These are phyloP conservation scores for Cyclospora cayetanensis DNA, from an alignment of 169 alveolate species.

Conservation along the genomic window DNA sequence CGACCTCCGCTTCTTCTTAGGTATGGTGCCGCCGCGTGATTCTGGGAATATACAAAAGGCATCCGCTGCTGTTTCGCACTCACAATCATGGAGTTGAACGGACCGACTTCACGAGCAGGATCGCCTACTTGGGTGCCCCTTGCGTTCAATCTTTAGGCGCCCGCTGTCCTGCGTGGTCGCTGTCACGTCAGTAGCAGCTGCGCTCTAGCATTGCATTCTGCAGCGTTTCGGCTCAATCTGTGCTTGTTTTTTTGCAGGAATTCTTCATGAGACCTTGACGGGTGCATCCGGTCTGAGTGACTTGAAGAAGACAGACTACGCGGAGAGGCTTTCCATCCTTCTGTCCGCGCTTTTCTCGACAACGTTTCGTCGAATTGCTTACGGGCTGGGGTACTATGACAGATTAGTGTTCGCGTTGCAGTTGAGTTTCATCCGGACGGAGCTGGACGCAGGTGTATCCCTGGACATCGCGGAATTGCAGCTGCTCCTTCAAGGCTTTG, in stretches of 20 bases:
- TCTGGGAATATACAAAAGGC: not conserved
- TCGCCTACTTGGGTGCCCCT: too few relatives aligned
- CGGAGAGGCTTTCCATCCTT: conserved; percentile 46
- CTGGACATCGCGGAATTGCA: conserved; percentile 73
- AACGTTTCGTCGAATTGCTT: conserved; percentile 59
- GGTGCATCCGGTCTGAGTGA: conserved; percentile 65
- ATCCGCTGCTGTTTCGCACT: not conserved
- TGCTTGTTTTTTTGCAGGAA: conserved; percentile 31
- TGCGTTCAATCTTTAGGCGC: too few relatives aligned
- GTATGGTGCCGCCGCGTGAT: conserved; percentile 69
- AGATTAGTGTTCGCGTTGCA: conserved; percentile 79
- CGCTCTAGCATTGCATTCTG: too few relatives aligned
- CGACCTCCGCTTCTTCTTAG: conserved; percentile 94
- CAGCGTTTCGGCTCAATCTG: too few relatives aligned
- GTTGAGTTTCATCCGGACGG: conserved; percentile 70
- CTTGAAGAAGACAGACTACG: conserved; percentile 59
- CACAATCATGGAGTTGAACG: not conserved
- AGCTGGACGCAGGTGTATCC: conserved; percentile 62
- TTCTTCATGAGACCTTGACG: conserved; percentile 62
- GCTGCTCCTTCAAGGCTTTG: conserved; percentile 71
- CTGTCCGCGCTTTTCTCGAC: conserved; percentile 60
- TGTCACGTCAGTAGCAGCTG: too few relatives aligned
- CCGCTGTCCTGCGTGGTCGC: too few relatives aligned
- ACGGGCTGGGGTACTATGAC: conserved; percentile 75
- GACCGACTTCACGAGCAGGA: too few relatives aligned